Percentiles rank a stretch among this genome's conserved stretches.
Conservation (phyloP, 495 filamentous ascomycete genomes). For the Aspergillus bertholletiae region DNA sequence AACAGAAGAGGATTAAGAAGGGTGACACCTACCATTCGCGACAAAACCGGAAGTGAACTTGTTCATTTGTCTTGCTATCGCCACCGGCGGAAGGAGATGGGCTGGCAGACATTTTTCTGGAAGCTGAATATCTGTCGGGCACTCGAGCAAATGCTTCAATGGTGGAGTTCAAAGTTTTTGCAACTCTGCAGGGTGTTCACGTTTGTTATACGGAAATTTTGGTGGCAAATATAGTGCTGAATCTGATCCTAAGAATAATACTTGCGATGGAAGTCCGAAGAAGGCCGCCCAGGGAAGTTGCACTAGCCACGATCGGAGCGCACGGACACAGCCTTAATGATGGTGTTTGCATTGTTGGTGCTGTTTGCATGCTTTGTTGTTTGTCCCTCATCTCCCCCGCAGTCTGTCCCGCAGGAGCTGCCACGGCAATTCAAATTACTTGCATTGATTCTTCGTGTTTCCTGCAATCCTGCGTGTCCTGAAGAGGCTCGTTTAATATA, state of each 20-base stretch:
- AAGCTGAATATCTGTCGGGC: neutral
- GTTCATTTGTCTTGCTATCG: slow-evolving; percentile 60
- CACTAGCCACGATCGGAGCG: slow-evolving; percentile 3
- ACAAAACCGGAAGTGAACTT: slow-evolving; percentile 95
- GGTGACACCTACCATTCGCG: slow-evolving; percentile 70
- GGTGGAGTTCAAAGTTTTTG: neutral
- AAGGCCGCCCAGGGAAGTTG: neutral
- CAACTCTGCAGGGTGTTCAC: neutral
- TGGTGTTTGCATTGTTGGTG: neutral
- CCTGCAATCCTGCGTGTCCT: neutral
- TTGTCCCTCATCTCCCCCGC: slow-evolving; percentile 17
- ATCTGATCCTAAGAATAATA: neutral
- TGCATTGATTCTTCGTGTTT: neutral
- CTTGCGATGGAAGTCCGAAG: slow-evolving; percentile 13
- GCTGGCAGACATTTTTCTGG: slow-evolving; percentile 51
- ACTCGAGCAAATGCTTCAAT: neutral
- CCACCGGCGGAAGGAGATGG: slow-evolving; percentile 54
- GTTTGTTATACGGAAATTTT: neutral
- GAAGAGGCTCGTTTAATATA: too few relatives aligned
- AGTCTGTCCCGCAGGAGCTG: slow-evolving; percentile 15
- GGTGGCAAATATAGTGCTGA: neutral
- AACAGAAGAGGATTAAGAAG: neutral
- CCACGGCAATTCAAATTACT: neutral
- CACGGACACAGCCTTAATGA: neutral
- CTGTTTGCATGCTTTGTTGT: slow-evolving; percentile 16